Conservation (phyloP, 257 asterid genomes). For the Fraxinus anomala region DNA sequence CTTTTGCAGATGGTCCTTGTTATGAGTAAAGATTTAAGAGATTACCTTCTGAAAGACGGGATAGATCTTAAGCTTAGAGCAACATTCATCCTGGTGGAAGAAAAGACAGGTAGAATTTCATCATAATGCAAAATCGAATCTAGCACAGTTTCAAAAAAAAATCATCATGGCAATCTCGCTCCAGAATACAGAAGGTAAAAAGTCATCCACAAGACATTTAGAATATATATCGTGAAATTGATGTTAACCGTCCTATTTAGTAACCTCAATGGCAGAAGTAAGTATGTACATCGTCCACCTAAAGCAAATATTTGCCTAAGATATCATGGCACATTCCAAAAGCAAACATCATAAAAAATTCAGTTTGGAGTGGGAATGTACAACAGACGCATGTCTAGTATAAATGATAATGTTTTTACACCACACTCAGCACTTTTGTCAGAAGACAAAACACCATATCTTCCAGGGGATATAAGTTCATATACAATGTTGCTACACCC, state of each 20-base stretch:
- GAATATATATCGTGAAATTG: background rate
- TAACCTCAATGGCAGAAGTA: conserved; percentile 1
- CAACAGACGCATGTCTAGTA: background rate
- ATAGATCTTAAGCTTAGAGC: conserved; percentile 87
- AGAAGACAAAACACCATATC: background rate
- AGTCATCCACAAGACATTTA: background rate
- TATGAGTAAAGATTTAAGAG: conserved; percentile 20
- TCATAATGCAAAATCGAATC: conserved; percentile 14
- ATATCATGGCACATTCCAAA: conserved; percentile 1
- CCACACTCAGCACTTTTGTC: background rate
- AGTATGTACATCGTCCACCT: background rate
- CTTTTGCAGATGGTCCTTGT: conserved; percentile 9
- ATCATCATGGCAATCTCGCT: background rate
- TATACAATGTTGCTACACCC: background rate
- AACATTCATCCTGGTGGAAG: conserved; percentile 85
- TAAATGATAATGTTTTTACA: background rate
- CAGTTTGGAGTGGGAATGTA: conserved; percentile 3
- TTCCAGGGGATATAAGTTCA: background rate
- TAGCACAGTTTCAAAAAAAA: conserved; percentile 13
- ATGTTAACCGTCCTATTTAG: background rate
- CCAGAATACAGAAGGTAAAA: conserved; percentile 8
- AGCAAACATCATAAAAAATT: background rate
- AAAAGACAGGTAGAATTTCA: conserved; percentile 19
- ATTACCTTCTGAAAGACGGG: conserved; percentile 97
- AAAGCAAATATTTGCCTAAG: background rate